Base-by-base conservation (phyloP, 768 basidiomycete species). In the Podaxis sp. region DNA sequence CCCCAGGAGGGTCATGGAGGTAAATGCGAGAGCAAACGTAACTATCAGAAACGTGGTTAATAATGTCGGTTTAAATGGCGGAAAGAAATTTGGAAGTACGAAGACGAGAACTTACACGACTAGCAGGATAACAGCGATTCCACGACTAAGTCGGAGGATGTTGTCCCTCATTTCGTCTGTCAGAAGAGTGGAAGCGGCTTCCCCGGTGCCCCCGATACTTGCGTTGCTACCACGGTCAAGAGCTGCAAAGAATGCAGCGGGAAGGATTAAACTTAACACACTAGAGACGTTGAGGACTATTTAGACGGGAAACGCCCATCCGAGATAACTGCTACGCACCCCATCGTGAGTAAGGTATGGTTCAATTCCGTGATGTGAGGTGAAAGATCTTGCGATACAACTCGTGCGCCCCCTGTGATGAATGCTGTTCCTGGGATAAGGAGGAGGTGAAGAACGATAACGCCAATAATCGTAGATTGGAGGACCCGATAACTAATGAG, bases 381-480 rank as follows among this genome's bases (percentile, higher is more conserved):
- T 66, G 89, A 85, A 8, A 92, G 74, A 58, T 88, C 80, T 71
- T 92, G 90, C 54, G 88, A 81, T 68, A 83, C 75, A 27, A 91
- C 77, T 22, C 81, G 79, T n/a, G 84, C 85, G 50, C 90, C 90
- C 24, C 89, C 90, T 2, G 82, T 82, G n/a, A 91, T 76, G 70
- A 91, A 91, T 0, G 89, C 79, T 3, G 82, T 77, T 2, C 90
- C 90, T 0, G 90, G 89, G 49, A 91, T 77, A 13, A 92, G 80
- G 0, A 92, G 79, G 0, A 91, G 78, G 70, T 90, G 90, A 9
- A 92, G 77, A n/a, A 92, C 73, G 5, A 90, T 80, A 7, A 92
- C 90, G 17, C 90, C 89, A 41, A 85, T 78, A 47, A 91, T 84
- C 0, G 89, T 91, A 0, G 87, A 82, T 67, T 91, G 90, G 46